Percentiles rank a stretch among this genome's conserved stretches.
These are phyloP conservation scores for Niebla homalea DNA, from an alignment of 495 filamentous ascomycete genomes.

Conservation along the genomic window DNA sequence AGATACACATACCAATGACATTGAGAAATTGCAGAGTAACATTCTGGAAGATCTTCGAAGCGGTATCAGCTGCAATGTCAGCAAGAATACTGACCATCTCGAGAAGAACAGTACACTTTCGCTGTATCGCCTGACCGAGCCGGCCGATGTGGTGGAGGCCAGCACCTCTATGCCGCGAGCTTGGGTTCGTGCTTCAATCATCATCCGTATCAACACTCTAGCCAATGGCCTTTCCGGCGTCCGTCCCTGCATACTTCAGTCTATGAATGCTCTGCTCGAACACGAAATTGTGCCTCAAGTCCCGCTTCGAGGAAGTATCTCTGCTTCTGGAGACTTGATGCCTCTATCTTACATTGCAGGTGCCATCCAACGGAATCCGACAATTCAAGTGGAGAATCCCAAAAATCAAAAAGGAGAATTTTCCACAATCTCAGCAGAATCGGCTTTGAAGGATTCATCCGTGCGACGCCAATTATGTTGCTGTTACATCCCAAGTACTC, in stretches of 20 bases:
- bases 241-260: conserved; percentile 30
- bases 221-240: conserved; percentile 45
- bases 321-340: conserved; percentile 52
- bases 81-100: neutral
- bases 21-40: conserved; percentile 36
- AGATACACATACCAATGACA: conserved; percentile 33
- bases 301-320: conserved; percentile 50
- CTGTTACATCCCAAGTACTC: too few species aligned
- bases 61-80: conserved; percentile 33
- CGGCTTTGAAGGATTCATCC: too few species aligned
- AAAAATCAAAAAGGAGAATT: too few species aligned
- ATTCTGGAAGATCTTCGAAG: conserved; percentile 41
- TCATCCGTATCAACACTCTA: conserved; percentile 43
- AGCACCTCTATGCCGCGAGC: conserved; percentile 30
- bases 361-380: conserved; percentile 39
- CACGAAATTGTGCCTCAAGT: conserved; percentile 39
- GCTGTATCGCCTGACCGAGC: neutral
- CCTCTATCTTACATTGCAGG: conserved; percentile 51
- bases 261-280: conserved; percentile 31
- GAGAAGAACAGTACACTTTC: neutral
- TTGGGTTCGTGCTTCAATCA: conserved; percentile 40
- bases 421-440: too few species aligned
- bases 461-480: too few species aligned
- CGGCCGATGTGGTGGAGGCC: neutral
- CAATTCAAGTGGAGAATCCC: neutral